These are phyloP conservation scores for Auricularia sp. DNA, from an alignment of 768 basidiomycete species.

Conservation along the genomic window DNA sequence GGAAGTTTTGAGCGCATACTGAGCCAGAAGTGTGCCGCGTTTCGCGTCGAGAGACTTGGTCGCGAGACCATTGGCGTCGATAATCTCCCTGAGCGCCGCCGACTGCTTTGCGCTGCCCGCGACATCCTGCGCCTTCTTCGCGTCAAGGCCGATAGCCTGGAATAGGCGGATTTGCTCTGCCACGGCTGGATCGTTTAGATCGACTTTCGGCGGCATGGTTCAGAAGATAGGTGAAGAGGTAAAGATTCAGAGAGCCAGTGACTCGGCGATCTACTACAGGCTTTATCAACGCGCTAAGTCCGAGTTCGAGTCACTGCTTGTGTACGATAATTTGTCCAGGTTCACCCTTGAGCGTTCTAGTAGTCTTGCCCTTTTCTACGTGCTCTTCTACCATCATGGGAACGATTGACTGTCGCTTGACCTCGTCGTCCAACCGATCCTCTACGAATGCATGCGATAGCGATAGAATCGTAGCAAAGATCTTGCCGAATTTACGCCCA, in stretches of 20 bases:
- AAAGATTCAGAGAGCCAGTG: not conserved
- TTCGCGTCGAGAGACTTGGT: slow-evolving; percentile 58
- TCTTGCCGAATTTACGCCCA: not conserved
- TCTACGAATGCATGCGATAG: slow-evolving; percentile 5
- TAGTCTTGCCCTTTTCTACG: not conserved
- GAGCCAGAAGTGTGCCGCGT: slow-evolving; percentile 57
- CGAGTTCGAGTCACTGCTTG: not conserved
- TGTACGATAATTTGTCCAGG: not conserved
- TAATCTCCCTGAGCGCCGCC: slow-evolving; percentile 54
- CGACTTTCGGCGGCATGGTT: slow-evolving; percentile 29
- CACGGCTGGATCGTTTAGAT: slow-evolving; percentile 29
- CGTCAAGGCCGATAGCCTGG: slow-evolving; percentile 65
- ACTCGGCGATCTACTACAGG: not conserved
- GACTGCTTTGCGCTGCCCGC: slow-evolving; percentile 75
- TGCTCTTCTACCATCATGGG: not conserved
- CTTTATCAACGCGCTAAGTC: not conserved
- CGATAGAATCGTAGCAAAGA: not conserved
- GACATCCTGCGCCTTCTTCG: slow-evolving; percentile 72
- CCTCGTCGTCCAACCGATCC: slow-evolving; percentile 1
- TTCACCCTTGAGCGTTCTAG: not conserved
- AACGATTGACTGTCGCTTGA: not conserved
- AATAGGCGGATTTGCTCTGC: slow-evolving; percentile 45
- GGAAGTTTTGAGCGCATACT: slow-evolving; percentile 50
- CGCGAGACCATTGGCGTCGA: slow-evolving; percentile 43
- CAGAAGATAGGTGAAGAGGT: slow-evolving; percentile 1